Base-by-base conservation (phyloP, 345 rosid genomes). In the Psidium guajava region DNA sequence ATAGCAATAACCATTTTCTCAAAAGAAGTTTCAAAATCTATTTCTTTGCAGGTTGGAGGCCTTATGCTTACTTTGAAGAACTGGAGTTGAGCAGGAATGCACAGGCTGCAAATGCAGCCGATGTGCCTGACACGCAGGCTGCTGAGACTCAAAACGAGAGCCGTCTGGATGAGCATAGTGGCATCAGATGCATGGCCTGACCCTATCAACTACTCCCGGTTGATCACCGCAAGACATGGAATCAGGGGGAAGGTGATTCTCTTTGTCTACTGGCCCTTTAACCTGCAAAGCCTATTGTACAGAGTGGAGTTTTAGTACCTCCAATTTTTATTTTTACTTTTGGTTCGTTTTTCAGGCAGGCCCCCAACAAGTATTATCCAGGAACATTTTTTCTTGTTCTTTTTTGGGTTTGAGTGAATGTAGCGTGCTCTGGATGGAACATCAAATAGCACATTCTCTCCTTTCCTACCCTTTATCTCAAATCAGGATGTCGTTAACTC, bases 181-280 rank as follows among this genome's bases (percentile, higher is more conserved):
- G 86, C 82, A 73, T 47, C 44, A 10, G 86, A 84, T 24, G 15
- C 36, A 52, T 69, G 8, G 81, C 54, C 36, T 73, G 58, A 28
- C 85, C 44, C 21, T 40, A 27, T 58, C 81, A 21, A 81, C 49
- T 40, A n/a, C 81, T 84, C 12, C 85, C 5, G 40, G 47, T 69
- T 44, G 4, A 64, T 87, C 36, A 22, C 11, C 82, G 42, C 86
- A 84, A 73, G 90, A 86, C 91, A 87, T 91, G 57, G 47, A 84
- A 91, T 91, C 90, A 90, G 88, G 93, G 89, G 91, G 85, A 93
- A 92, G 86, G 87, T 91, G 85, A 83, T 59, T 53, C 15, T 53
- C 69, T 36, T 36, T 21, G n/a, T 16, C n/a, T 47, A 59, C 28
- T 53, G 40, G 57, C 84, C 47, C 44, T 56, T 53, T 25, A 28